These are phyloP conservation scores for Candida hispaniensis DNA, from an alignment of 805 yeast species.

Conservation along the genomic window DNA sequence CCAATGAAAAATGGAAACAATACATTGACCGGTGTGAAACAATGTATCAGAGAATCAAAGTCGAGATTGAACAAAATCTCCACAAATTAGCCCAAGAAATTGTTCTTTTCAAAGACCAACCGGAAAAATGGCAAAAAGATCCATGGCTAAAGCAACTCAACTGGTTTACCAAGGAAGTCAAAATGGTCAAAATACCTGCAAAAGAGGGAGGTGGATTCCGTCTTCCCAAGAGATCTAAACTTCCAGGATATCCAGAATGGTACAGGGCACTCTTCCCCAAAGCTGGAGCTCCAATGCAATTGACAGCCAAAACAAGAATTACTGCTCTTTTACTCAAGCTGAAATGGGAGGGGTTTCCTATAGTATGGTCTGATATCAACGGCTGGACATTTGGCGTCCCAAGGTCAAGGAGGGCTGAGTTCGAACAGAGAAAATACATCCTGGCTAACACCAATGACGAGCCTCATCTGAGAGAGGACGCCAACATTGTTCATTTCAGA, in stretches of 20 bases:
- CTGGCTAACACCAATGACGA: constrained; percentile 18
- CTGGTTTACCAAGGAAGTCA: constrained; percentile 61
- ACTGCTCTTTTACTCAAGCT: constrained; percentile 68
- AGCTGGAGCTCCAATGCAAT: constrained; percentile 36
- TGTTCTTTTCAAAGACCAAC: constrained; percentile 36
- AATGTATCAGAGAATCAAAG: constrained; percentile 48
- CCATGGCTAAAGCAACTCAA: constrained; percentile 89
- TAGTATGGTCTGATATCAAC: constrained; percentile 61
- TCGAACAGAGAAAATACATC: constrained; percentile 26
- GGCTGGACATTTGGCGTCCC: constrained; percentile 87
- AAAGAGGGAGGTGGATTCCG: constrained; percentile 44
- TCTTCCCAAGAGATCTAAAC: constrained; percentile 43
- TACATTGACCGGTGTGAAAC: constrained; percentile 62
- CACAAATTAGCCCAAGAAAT: constrained; percentile 50
- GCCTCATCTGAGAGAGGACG: constrained; percentile 26
- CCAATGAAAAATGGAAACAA: constrained; percentile 58
- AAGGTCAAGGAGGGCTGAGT: constrained; percentile 25
- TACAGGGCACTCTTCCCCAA: constrained; percentile 48
- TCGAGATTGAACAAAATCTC: constrained; percentile 48
- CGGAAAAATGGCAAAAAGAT: constrained; percentile 42
- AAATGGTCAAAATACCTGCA: constrained; percentile 43
- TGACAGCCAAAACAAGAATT: constrained; percentile 62
- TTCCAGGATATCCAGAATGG: constrained; percentile 94
- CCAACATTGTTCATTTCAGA: constrained; percentile 39
- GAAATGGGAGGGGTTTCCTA: constrained; percentile 77